Percentiles rank a stretch among this genome's conserved stretches.
These are phyloP conservation scores for Pestalotiopsis sp. DNA, from an alignment of 2,329 filamentous ascomycete genomes.

Conservation along the genomic window DNA sequence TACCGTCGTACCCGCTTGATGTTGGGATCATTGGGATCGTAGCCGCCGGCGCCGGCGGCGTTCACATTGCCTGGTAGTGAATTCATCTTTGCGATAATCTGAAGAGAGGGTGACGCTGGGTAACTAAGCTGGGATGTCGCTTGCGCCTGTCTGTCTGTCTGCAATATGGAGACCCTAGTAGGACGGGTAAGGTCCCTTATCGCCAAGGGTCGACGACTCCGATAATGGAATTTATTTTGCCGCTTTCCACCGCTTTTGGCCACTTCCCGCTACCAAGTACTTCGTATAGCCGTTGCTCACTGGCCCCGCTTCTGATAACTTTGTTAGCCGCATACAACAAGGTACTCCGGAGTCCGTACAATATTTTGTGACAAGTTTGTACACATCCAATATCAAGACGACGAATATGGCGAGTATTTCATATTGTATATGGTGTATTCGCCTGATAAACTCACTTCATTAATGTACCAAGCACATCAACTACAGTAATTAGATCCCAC, in stretches of 20 bases:
- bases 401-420: too few species aligned
- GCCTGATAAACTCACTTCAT: too few species aligned
- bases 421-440: too few species aligned
- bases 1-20: conserved; percentile 47
- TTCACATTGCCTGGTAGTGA: conserved; percentile 27
- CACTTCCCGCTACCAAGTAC: not conserved
- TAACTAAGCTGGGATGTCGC: not conserved
- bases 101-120: not conserved
- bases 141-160: not conserved
- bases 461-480: too few species aligned
- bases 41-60: conserved; percentile 20
- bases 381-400: too few species aligned
- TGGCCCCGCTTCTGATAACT: too few species aligned
- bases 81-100: conserved; percentile 25
- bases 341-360: too few species aligned
- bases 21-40: conserved; percentile 50
- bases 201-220: not conserved
- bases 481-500: too few species aligned
- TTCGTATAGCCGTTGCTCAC: too few species aligned
- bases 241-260: not conserved
- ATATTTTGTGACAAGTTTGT: too few species aligned
- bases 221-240: conserved; percentile 1
- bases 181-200: not conserved
- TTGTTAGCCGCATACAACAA: too few species aligned
- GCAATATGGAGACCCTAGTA: not conserved